These are phyloP conservation scores for Spatholobus suberectus DNA, from an alignment of 306 rosid genomes.

Conservation along the genomic window DNA sequence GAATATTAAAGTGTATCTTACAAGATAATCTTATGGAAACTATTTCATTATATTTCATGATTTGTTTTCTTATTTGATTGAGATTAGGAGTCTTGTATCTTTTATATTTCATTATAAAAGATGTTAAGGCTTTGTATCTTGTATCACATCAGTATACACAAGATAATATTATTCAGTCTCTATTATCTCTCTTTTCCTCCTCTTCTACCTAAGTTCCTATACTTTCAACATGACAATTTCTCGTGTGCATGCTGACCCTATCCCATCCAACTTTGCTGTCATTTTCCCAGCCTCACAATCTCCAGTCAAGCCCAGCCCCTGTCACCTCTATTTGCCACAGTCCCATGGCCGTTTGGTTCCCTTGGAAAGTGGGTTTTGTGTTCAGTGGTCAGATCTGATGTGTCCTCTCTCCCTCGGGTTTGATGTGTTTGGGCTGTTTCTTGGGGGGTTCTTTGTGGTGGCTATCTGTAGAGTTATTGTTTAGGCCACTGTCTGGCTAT, in stretches of 20 bases:
- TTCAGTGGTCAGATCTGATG: too few relatives aligned
- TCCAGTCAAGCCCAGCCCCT: too few relatives aligned
- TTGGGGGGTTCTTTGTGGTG: too few relatives aligned
- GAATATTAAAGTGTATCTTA: not conserved
- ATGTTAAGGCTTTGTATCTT: not conserved
- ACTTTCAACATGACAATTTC: not conserved
- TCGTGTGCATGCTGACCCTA: not conserved
- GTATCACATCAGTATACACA: not conserved
- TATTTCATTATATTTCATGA: not conserved
- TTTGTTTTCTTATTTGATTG: not conserved
- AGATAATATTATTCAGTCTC: not conserved
- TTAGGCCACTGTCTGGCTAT: too few relatives aligned
- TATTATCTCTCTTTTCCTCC: not conserved
- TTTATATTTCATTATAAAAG: not conserved
- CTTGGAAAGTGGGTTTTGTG: too few relatives aligned
- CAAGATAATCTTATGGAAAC: not conserved
- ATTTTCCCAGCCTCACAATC: too few relatives aligned
- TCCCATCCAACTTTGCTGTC: not conserved
- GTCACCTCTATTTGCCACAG: too few relatives aligned
- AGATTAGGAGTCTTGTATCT: not conserved
- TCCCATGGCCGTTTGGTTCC: too few relatives aligned
- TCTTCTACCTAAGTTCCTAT: not conserved
- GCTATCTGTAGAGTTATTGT: too few relatives aligned
- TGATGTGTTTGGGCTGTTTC: too few relatives aligned
- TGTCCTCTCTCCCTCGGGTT: too few relatives aligned